phyloP scores from a whole-genome alignment of 2,329 filamentous ascomycete species.

The Fusarium torreyae region DNA sequence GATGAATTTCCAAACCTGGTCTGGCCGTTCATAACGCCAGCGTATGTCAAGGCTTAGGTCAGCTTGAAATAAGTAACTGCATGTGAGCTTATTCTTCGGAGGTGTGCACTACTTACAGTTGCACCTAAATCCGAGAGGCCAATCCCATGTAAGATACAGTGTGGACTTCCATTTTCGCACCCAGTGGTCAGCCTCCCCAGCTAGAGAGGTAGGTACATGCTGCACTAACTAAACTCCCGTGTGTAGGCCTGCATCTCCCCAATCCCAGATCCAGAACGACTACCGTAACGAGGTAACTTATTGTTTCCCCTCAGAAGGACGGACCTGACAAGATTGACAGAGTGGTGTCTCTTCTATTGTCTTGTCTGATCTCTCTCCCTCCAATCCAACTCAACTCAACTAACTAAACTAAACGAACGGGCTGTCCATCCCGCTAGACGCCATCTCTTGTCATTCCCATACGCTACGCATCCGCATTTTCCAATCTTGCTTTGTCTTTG shows the following conservation, averaged over 20 bases:
- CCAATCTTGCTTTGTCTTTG: conserved; percentile 36
- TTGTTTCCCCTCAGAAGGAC: conserved; percentile 38
- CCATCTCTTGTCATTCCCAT: conserved; percentile 41
- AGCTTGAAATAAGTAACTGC: conserved; percentile 25
- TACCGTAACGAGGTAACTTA: conserved; percentile 33
- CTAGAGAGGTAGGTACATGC: conserved; percentile 20
- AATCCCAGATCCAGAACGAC: conserved; percentile 47
- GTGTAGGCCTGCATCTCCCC: conserved; percentile 43
- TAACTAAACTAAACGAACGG: conserved; percentile 26
- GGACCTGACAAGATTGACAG: conserved; percentile 37
- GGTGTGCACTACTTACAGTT: conserved; percentile 36
- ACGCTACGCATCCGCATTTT: conserved; percentile 45
- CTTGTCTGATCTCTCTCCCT: conserved; percentile 43
- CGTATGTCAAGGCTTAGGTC: conserved; percentile 27
- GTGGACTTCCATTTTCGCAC: neutral
- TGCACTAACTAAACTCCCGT: conserved; percentile 40
- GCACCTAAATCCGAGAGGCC: conserved; percentile 1
- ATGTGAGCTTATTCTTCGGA: conserved; percentile 41
- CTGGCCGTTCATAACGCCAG: neutral
- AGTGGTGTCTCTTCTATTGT: conserved; percentile 26
- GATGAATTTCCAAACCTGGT: conserved; percentile 3
- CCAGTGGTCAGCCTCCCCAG: conserved; percentile 11
- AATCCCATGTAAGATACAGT: conserved; percentile 18
- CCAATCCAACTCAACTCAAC: conserved; percentile 29
- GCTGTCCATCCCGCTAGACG: conserved; percentile 32